Conservation (phyloP, 257 asterid genomes). For the Solanum etuberosum region DNA sequence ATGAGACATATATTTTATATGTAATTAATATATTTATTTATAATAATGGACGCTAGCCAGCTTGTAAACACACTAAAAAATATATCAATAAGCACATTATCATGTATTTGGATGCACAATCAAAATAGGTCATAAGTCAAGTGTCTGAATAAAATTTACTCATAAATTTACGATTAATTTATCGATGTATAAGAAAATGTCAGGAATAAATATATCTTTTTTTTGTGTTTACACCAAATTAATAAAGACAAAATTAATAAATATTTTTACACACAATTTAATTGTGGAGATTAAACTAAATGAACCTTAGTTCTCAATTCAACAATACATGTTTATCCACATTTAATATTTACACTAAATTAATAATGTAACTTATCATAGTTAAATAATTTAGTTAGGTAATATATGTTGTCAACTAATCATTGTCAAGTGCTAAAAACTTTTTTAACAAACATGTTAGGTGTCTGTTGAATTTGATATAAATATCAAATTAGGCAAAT, state of each 20-base stretch:
- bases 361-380: too few species aligned
- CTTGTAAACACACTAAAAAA: neutral
- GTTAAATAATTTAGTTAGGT: too few species aligned
- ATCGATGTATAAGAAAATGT: neutral
- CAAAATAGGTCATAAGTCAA: neutral
- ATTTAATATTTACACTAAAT: too few species aligned
- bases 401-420: neutral
- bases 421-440: neutral
- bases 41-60: neutral
- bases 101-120: too few species aligned
- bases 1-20: neutral
- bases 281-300: too few species aligned
- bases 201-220: too few species aligned
- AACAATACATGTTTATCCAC: rapidly evolving
- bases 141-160: neutral
- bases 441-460: neutral
- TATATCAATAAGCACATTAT: neutral
- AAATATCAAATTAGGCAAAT: neutral
- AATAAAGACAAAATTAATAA: neutral
- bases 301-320: too few species aligned
- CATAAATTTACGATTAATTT: too few species aligned
- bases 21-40: too few species aligned
- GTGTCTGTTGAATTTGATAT: neutral
- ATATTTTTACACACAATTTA: neutral
- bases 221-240: neutral